phyloP scores from a whole-genome alignment of 257 asterid genomes.

The Galeopsis tetrahit region DNA sequence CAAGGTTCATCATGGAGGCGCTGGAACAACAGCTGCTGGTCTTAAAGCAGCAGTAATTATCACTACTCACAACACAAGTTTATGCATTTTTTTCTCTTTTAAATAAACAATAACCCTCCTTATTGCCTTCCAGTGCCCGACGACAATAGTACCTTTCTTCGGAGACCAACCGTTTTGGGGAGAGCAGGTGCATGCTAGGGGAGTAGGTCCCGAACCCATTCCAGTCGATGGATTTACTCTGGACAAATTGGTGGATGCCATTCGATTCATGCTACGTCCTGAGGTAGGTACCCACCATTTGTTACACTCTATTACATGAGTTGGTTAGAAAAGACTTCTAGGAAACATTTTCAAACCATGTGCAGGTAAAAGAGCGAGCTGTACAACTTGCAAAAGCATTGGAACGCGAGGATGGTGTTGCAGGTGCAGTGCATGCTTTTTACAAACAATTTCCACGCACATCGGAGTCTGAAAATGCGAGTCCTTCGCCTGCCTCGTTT shows the following conservation, averaged over 20 bases:
- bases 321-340: not conserved
- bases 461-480: conserved; percentile 41
- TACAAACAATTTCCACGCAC: conserved; percentile 61
- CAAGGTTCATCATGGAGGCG: conserved; percentile 97
- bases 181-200: conserved; percentile 77
- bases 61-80: not conserved
- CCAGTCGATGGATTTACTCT: conserved; percentile 82
- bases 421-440: conserved; percentile 84
- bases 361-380: conserved; percentile 73
- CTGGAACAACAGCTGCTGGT: conserved; percentile 98
- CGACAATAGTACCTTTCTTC: conserved; percentile 88
- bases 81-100: not conserved
- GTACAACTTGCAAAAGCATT: conserved; percentile 76
- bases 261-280: conserved; percentile 75
- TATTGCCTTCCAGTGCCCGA: conserved; percentile 66
- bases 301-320: not conserved
- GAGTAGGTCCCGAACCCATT: conserved; percentile 93
- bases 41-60: conserved; percentile 84
- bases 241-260: conserved; percentile 78
- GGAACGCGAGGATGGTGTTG: conserved; percentile 88
- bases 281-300: conserved; percentile 53
- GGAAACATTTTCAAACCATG: not conserved
- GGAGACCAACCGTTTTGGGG: conserved; percentile 98
- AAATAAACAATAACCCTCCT: not conserved
- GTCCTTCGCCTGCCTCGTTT: conserved; percentile 32